phyloP scores from a whole-genome alignment of 805 yeast genomes.

The Suhomyces sp. region DNA sequence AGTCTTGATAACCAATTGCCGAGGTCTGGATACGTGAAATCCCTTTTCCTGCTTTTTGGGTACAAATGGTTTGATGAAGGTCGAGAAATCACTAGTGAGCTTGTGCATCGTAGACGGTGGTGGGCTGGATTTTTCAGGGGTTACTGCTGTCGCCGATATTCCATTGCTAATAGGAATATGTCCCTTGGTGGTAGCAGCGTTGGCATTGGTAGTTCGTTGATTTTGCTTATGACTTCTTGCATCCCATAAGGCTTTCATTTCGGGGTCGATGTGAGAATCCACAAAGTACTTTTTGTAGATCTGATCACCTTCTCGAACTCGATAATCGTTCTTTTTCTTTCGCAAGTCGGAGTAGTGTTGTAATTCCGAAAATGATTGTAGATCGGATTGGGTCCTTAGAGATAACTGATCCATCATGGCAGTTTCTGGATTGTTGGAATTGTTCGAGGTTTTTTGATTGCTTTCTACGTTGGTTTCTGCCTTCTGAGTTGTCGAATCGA shows the following conservation, averaged over 20 bases:
- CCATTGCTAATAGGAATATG: neutral
- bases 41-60: constrained; percentile 4
- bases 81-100: neutral
- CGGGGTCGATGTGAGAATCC: constrained; percentile 48
- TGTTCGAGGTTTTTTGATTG: neutral
- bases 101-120: neutral
- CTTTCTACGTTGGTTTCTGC: neutral
- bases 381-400: neutral
- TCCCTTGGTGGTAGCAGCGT: neutral
- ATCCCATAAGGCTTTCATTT: constrained; percentile 51
- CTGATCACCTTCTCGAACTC: constrained; percentile 59
- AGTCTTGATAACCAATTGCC: constrained; percentile 28
- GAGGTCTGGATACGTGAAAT: constrained; percentile 36
- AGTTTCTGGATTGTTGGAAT: neutral
- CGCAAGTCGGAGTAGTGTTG: constrained; percentile 11
- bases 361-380: constrained; percentile 7
- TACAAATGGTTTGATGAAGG: neutral
- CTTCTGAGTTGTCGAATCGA: neutral
- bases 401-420: neutral
- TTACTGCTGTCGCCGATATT: neutral
- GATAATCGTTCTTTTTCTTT: constrained; percentile 44
- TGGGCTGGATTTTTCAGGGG: neutral
- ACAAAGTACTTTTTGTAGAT: constrained; percentile 42
- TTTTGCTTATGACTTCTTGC: constrained; percentile 30
- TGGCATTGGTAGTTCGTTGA: neutral